Conservation (phyloP, 176 grass and related monocot species). For the Saccharum officinarum region DNA sequence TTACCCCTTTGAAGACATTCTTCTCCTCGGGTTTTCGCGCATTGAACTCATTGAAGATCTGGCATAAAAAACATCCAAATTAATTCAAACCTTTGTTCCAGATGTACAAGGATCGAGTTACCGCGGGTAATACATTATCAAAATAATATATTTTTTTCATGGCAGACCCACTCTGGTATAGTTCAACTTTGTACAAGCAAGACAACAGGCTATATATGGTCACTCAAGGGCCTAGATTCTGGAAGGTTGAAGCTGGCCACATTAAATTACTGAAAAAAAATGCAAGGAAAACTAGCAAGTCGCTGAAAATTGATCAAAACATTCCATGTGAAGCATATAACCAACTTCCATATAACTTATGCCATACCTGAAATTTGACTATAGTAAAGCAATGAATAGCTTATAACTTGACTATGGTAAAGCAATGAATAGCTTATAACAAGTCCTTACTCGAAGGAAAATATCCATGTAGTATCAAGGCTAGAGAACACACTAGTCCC, state of each 20-base stretch:
- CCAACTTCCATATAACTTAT: not conserved
- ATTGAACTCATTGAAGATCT: conserved; percentile 98
- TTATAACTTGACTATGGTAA: not conserved
- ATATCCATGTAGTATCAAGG: not conserved
- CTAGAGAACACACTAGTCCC: not conserved
- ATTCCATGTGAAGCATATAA: not conserved
- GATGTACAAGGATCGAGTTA: not conserved
- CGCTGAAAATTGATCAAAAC: not conserved
- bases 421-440: not conserved
- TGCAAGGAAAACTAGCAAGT: not conserved
- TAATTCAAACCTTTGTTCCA: not conserved
- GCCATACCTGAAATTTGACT: not conserved
- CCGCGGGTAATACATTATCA: not conserved
- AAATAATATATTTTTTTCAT: not conserved
- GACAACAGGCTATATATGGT: not conserved
- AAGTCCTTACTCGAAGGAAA: not conserved
- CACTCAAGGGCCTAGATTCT: not conserved
- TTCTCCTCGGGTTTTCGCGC: conserved; percentile 83
- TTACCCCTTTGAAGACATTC: conserved; percentile 82
- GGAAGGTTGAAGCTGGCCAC: no score
- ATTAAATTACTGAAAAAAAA: not conserved
- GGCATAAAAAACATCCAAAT: conserved; percentile 19
- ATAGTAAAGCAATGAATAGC: not conserved
- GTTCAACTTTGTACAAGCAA: not conserved
- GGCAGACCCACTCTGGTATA: not conserved